These are phyloP conservation scores for Carex kokanica DNA, from an alignment of 176 grass and related monocot genomes.

Conservation along the genomic window DNA sequence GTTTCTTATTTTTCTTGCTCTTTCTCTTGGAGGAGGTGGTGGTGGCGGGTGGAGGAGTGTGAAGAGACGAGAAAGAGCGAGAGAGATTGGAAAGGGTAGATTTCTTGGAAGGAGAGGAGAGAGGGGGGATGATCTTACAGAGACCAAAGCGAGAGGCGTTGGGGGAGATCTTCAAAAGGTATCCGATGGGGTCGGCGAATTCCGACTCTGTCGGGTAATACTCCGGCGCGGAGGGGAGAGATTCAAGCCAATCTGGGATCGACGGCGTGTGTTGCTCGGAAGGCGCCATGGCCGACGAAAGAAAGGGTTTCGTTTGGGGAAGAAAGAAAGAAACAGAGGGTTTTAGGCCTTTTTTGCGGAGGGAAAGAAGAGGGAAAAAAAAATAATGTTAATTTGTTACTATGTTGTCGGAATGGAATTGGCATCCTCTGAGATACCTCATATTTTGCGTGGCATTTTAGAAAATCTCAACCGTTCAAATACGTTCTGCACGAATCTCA, in stretches of 20 bases:
- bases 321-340: not conserved
- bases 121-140: conserved; percentile 86
- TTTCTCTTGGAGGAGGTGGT: conserved; percentile 33
- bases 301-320: not conserved
- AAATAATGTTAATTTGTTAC: not conserved
- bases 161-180: conserved; percentile 78
- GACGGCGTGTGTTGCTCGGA: not conserved
- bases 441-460: too few relatives aligned
- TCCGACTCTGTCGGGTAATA: conserved; percentile 68
- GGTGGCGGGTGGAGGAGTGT: conserved; percentile 28
- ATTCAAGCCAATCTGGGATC: conserved; percentile 62
- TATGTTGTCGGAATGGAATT: too few relatives aligned
- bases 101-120: conserved; percentile 56
- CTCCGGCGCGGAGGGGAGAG: conserved; percentile 82
- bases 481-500: too few relatives aligned
- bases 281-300: not conserved
- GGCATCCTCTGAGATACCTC: too few relatives aligned
- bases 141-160: conserved; percentile 60
- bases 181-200: conserved; percentile 82
- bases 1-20: not conserved
- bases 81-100: conserved; percentile 62
- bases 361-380: not conserved
- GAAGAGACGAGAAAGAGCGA: conserved; percentile 79
- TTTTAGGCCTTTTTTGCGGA: not conserved
- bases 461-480: too few relatives aligned